phyloP scores from a whole-genome alignment of 257 asterid genomes.

The Mentha longifolia region DNA sequence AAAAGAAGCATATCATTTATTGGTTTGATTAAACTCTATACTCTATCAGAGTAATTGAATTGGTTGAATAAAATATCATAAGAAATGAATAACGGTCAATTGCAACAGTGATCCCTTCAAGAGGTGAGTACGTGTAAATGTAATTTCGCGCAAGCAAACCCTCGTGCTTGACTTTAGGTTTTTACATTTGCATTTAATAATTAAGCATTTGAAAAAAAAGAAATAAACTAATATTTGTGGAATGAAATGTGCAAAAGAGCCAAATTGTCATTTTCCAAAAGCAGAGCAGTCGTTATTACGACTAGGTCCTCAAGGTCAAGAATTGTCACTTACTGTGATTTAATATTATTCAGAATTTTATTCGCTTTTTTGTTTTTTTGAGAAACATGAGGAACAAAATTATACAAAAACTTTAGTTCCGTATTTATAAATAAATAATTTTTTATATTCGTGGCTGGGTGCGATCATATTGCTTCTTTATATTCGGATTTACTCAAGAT shows the following conservation, averaged over 20 bases:
- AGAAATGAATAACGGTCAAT: not conserved
- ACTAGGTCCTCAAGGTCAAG: constrained; percentile 29
- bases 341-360: not conserved
- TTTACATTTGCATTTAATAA: not conserved
- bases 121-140: not conserved
- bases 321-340: not conserved
- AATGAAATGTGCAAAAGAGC: not conserved
- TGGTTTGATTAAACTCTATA: not conserved
- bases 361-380: not conserved
- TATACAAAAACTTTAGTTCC: no score
- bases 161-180: constrained; percentile 35
- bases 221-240: not conserved
- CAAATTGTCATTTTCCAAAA: not conserved
- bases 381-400: not conserved
- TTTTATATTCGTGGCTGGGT: no score
- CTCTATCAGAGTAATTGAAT: no score
- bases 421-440: no score
- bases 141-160: not conserved
- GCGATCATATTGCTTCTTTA: no score
- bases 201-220: no score
- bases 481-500: no score
- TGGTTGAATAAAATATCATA: not conserved
- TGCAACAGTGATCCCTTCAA: not conserved
- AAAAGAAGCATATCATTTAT: no score
- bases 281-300: constrained; percentile 12